Evolutionary conservation across 768 basidiomycete species (phyloP), one percentile per base, ranked within the genome.

Genomic region (Leccinum pellstonianum): DNA sequence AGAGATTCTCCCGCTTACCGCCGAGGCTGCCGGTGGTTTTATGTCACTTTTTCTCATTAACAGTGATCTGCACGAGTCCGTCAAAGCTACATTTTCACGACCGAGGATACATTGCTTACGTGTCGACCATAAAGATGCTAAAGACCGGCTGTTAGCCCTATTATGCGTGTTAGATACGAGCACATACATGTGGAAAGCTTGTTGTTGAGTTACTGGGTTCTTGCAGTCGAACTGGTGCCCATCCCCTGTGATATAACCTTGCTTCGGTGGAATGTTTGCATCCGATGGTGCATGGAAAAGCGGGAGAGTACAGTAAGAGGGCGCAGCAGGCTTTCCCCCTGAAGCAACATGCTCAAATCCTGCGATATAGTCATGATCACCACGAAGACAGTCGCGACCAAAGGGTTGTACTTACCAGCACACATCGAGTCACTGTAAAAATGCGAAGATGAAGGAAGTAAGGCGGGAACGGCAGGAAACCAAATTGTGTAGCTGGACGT

Each of bases 141-240:
- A 11, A 41, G 15, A 38, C 1, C 29, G 4, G 14, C 5, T 5
- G 31, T 54, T n/a, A 57, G 53, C 15, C 3, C 6, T 19, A 12
- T n/a, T 15, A 1, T 8, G 17, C 33, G 5, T 10, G 4, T 43
- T 57, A 3, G 11, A 6, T 21, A 19, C 11, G 15, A 43, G 7
- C 3, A 77, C 83, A 21, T 69, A 86, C 83, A 87, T 81, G 63
- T 86, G 85, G 68, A 82, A 86, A 0, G 83, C 74, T 61, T 81
- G 83, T 11, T 78, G 79, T 62, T 76, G 59, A 14, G 78, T 66
- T 5, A 69, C 73, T 4, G 86, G 86, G 63, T 86, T 83, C 48
- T 66, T 76, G 67, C 85, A 86, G 1, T 62, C 53, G 62, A 83
- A 87, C 8, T 75, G 62, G 63, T 86, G 86, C 0, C 86, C 86